These are phyloP conservation scores for Saksenaea vasiformis DNA, from an alignment of 371 early-diverging fungal genomes.

Conservation along the genomic window DNA sequence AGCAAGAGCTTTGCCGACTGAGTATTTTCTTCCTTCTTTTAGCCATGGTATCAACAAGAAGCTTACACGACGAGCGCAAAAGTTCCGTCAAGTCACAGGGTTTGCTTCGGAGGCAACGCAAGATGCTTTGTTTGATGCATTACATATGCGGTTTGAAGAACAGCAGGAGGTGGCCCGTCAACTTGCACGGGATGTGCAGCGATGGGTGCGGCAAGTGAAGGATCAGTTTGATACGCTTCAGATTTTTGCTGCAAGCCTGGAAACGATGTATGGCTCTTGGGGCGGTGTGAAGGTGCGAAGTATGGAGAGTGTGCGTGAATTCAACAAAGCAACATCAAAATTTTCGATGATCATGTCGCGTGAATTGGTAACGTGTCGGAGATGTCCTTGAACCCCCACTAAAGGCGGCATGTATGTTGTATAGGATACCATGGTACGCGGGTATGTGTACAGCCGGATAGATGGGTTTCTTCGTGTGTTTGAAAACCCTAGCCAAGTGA, in stretches of 20 bases:
- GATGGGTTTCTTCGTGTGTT: slow-evolving; percentile 63
- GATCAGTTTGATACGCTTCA: slow-evolving; percentile 62
- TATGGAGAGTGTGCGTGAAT: slow-evolving; percentile 30
- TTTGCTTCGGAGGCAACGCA: slow-evolving; percentile 52
- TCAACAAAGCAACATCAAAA: slow-evolving; percentile 25
- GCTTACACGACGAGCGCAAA: slow-evolving; percentile 52
- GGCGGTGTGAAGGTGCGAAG: slow-evolving; percentile 46
- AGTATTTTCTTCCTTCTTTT: neutral
- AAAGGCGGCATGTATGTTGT: too few species aligned
- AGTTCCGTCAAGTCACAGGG: slow-evolving; percentile 34
- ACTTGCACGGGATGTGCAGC: slow-evolving; percentile 54
- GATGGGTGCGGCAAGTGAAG: slow-evolving; percentile 58
- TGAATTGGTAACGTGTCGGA: slow-evolving; percentile 32
- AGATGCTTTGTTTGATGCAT: slow-evolving; percentile 59
- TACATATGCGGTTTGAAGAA: slow-evolving; percentile 60
- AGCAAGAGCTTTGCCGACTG: neutral
- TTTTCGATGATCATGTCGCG: slow-evolving; percentile 32
- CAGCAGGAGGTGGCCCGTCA: slow-evolving; percentile 58
- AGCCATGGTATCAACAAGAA: slow-evolving; percentile 81
- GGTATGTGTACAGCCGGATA: slow-evolving; percentile 56
- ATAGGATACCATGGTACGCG: slow-evolving; percentile 31
- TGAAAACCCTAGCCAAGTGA: slow-evolving; percentile 71
- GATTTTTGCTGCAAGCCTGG: slow-evolving; percentile 55
- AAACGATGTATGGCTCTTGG: slow-evolving; percentile 58
- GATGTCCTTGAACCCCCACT: too few species aligned